phyloP scores from a whole-genome alignment of 768 basidiomycete genomes.

The Tricholoma saponaceum region DNA sequence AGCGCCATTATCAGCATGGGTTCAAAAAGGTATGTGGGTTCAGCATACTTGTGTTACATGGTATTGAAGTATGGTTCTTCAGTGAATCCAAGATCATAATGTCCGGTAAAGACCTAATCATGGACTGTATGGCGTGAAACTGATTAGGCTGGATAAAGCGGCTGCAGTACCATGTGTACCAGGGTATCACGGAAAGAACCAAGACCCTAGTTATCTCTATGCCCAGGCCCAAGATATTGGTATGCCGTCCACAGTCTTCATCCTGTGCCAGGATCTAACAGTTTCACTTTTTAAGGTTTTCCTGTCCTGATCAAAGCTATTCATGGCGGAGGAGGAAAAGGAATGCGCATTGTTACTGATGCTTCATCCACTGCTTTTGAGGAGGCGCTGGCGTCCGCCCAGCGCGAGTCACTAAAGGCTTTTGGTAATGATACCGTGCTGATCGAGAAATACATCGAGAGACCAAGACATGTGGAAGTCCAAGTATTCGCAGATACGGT shows the following conservation, averaged over 20 bases:
- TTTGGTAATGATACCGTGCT: slow-evolving; percentile 87
- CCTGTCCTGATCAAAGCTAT: slow-evolving; percentile 97
- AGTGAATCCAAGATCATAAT: slow-evolving; percentile 97
- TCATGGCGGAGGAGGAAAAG: slow-evolving; percentile 93
- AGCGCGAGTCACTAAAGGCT: slow-evolving; percentile 82
- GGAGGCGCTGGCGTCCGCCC: slow-evolving; percentile 81
- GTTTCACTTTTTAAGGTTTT: slow-evolving; percentile 46
- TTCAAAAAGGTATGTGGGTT: slow-evolving; percentile 70
- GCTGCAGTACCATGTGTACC: slow-evolving; percentile 93
- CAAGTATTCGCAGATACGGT: slow-evolving; percentile 86
- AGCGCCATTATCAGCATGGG: slow-evolving; percentile 92
- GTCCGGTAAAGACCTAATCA: slow-evolving; percentile 46
- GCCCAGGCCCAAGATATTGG: slow-evolving; percentile 71
- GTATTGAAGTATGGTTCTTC: background rate
- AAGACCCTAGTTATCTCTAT: slow-evolving; percentile 68
- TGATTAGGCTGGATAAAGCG: slow-evolving; percentile 34
- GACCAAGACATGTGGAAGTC: slow-evolving; percentile 89
- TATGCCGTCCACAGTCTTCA: slow-evolving; percentile 14
- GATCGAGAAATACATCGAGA: slow-evolving; percentile 85
- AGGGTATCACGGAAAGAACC: slow-evolving; percentile 85
- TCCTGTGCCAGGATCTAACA: background rate
- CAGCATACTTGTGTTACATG: background rate
- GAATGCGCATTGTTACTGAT: slow-evolving; percentile 77
- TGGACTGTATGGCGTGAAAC: background rate
- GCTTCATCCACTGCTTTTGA: slow-evolving; percentile 62